Evolutionary conservation across 495 filamentous ascomycete genomes (phyloP).

Genomic region (Durotheca rogersii): DNA sequence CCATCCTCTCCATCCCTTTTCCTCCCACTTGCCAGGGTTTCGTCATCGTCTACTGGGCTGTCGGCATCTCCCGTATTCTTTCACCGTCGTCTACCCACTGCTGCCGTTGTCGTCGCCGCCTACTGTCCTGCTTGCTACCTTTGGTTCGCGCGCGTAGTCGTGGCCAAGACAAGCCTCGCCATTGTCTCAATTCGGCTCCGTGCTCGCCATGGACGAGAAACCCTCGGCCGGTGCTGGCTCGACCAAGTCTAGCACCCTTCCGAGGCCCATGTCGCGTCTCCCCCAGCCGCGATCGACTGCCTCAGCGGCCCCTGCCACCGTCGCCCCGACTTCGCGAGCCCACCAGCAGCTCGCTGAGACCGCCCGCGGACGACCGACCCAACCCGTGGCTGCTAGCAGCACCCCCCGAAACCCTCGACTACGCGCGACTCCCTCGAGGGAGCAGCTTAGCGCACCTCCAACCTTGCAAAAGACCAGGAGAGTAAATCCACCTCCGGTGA

Average conservation of each 20-base stretch:
- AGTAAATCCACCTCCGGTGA: slow-evolving; percentile 19
- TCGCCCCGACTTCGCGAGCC: slow-evolving; percentile 1
- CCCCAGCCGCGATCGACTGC: slow-evolving; percentile 33
- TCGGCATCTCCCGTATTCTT: too few species aligned
- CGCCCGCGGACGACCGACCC: slow-evolving; percentile 19
- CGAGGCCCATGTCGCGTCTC: slow-evolving; percentile 36
- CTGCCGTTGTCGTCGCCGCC: too few species aligned
- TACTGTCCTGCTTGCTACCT: too few species aligned
- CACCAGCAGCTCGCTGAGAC: slow-evolving; percentile 17
- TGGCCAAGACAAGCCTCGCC: slow-evolving; percentile 3
- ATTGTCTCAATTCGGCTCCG: slow-evolving; percentile 6
- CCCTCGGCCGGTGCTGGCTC: slow-evolving; percentile 12
- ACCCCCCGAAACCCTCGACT: slow-evolving; percentile 43
- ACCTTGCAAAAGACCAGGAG: slow-evolving; percentile 27
- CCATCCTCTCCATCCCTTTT: slow-evolving; percentile 10
- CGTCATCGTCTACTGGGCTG: too few species aligned
- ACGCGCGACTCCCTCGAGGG: slow-evolving; percentile 44
- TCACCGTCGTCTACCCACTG: slow-evolving; percentile 14
- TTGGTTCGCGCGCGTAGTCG: too few species aligned
- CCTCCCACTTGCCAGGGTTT: not conserved
- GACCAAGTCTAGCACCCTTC: slow-evolving; percentile 28
- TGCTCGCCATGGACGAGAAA: slow-evolving; percentile 41
- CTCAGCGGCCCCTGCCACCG: not conserved
- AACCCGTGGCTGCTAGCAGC: slow-evolving; percentile 7
- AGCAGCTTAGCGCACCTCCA: slow-evolving; percentile 37